Evolutionary conservation across 192 early-diverging fungal genomes (phyloP), one percentile per base, ranked within the genome.

Genomic region (Phlyctochytrium bullatum): DNA sequence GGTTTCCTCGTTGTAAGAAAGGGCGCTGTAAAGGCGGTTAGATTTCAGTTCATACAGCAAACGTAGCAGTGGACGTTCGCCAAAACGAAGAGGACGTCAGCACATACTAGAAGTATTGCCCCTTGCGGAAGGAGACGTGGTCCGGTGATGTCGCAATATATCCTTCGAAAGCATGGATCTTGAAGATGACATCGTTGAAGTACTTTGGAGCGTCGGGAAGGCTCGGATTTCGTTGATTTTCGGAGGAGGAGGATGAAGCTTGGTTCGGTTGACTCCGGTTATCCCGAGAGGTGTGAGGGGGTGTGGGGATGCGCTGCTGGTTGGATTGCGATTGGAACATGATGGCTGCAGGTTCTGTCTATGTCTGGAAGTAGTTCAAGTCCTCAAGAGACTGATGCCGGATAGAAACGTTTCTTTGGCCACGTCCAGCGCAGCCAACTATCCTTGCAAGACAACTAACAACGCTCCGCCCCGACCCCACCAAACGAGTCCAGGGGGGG

Each of bases 121-220:
- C 71, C 63, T 79, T 76, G 16, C 80, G 61, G 59, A 82, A 82
- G 12, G 80, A 82, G 32, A 82, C 61, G 20, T 77, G 71, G 29
- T 65, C 24, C 23, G 77, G 59, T 33, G 71, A 56, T 2, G 74
- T 70, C n/a, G 80, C 73, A 29, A 82, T 51, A 61, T 77, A 82
- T 61, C 76, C 76, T 24, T 76, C 69, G 52, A 61, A 64, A 24
- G 77, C 72, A 50, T 76, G 67, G 60, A 82, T 76, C 62, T 82
- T 82, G 68, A 79, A 82, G 62, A 82, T 82, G 31, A 67, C 66
- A 34, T 71, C 69, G 35, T 71, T 71, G 28, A 56, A 53, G 68
- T 62, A 69, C 4, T 27, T 20, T 23, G 34, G 36, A 1, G 34
- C 23, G 6, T 33, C 61, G n/a, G 30, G 16, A 1, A 52, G 52